Evolutionary conservation across 192 early-diverging fungal species (phyloP).

Genomic region (Linnemannia hyalina): DNA sequence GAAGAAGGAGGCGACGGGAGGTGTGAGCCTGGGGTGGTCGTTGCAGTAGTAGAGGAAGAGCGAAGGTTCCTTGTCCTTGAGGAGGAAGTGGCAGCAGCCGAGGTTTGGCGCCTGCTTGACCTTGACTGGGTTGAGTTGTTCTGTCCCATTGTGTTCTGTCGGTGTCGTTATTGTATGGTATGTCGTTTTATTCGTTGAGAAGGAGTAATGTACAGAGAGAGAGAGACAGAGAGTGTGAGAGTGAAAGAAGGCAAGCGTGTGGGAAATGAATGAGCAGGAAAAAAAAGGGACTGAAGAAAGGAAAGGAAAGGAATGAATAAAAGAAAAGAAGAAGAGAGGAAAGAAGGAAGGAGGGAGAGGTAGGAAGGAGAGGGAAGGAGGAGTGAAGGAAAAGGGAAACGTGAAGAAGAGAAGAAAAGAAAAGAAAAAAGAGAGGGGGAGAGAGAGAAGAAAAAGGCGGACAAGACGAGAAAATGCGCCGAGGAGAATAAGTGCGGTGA

Average conservation of each 20-base stretch:
- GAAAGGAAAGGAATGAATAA: neutral
- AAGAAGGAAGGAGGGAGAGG: neutral
- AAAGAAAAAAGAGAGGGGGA: neutral
- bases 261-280: neutral
- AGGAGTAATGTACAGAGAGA: too few species aligned
- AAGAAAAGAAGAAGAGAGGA: neutral
- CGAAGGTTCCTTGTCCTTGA: neutral
- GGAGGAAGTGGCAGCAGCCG: neutral
- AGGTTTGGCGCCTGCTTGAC: neutral
- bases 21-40: too few species aligned
- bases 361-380: neutral
- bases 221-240: neutral
- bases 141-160: neutral
- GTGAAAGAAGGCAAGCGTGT: neutral
- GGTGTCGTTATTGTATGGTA: neutral
- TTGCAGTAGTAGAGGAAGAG: neutral
- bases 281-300: neutral
- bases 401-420: neutral
- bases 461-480: neutral
- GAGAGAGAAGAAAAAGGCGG: slow-evolving; percentile 4
- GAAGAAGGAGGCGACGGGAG: neutral
- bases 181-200: too few species aligned
- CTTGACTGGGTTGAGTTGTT: neutral
- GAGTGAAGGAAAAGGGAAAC: neutral
- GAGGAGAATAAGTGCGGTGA: slow-evolving; percentile 11